Base-by-base conservation (phyloP, 1,139 yeast species). In the Scheffersomyces insectosa region DNA sequence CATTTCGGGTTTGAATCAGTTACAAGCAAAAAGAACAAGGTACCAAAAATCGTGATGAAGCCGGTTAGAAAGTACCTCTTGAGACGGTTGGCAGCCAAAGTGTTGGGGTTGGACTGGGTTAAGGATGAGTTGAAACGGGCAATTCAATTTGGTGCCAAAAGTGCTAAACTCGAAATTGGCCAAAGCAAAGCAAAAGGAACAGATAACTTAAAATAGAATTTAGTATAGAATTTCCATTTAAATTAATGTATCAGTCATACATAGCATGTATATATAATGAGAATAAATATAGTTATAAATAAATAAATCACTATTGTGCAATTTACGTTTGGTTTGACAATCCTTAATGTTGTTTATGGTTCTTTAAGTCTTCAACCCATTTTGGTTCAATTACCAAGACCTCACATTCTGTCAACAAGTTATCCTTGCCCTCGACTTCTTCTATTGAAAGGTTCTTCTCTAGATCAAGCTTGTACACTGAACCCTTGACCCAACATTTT, bases 81-180 rank as follows among this genome's bases (percentile, higher is more conserved):
- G 34, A 64, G 99, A 40, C 65, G 70, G 39, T 57, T 88, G 14
- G 97, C 97, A 0, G 53, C 48, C 3, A 29, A 38, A 1, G 25
- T 20, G 5, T 57, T 83, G 42, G 80, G 79, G 0, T 62, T 91
- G 34, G 61, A 52, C 0, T 77, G 76, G 63, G 95, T 89, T 0
- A 69, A 82, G 16, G 66, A 70, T 29, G 98, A 93, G 57, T 80
- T 85, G n/a, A 93, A 93, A 59, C 71, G 99, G 39, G 99, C 99
- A 0, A 90, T 93, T 47, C 99, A 93, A 59, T 93, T 93, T 65
- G 99, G 99, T 0, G 88, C 98, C 0, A 83, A 87, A 52, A 86
- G 96, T 58, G 99, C 99, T 1, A 93, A 93, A 61, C 80, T 93
- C 83, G 93, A 87, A 50, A 66, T 79, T 8, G 93, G 91, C 0